Evolutionary conservation across 306 rosid genomes (phyloP).

Genomic region (Canavalia ensiformis): DNA sequence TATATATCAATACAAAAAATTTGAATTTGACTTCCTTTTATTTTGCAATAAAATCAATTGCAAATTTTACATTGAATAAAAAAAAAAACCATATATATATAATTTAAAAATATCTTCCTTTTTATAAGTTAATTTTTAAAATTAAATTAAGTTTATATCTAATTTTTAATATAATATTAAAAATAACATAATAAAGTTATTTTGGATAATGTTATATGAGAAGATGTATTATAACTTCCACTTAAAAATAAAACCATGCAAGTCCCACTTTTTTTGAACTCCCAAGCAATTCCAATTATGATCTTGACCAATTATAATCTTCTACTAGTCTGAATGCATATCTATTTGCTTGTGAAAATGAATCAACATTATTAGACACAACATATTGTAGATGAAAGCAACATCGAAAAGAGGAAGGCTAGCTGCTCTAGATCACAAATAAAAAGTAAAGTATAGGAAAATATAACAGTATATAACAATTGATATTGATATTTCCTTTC

Average conservation of each 20-base stretch:
- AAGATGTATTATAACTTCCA: too few species aligned
- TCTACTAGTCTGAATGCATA: conserved; percentile 21
- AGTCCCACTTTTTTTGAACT: too few species aligned
- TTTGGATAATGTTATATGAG: too few species aligned
- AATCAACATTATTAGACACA: conserved; percentile 46
- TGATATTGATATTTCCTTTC: conserved; percentile 45
- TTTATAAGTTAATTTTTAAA: too few species aligned
- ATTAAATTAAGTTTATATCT: too few species aligned
- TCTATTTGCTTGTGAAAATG: conserved; percentile 35
- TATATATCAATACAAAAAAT: conserved; percentile 9
- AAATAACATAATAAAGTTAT: too few species aligned
- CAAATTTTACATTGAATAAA: too few species aligned
- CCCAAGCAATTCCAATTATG: neutral
- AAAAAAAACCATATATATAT: too few species aligned
- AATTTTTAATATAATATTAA: too few species aligned
- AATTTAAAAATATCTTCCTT: too few species aligned
- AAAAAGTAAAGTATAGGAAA: conserved; percentile 6
- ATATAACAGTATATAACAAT: conserved; percentile 28
- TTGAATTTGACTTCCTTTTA: conserved; percentile 42
- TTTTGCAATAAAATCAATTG: neutral
- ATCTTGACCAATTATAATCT: conserved; percentile 35
- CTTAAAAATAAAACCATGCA: too few species aligned
- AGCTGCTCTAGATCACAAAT: neutral
- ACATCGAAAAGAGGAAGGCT: conserved; percentile 8
- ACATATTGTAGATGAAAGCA: conserved; percentile 43